Base-by-base conservation (phyloP, 306 rosid genomes). In the Rosa multiflora region DNA sequence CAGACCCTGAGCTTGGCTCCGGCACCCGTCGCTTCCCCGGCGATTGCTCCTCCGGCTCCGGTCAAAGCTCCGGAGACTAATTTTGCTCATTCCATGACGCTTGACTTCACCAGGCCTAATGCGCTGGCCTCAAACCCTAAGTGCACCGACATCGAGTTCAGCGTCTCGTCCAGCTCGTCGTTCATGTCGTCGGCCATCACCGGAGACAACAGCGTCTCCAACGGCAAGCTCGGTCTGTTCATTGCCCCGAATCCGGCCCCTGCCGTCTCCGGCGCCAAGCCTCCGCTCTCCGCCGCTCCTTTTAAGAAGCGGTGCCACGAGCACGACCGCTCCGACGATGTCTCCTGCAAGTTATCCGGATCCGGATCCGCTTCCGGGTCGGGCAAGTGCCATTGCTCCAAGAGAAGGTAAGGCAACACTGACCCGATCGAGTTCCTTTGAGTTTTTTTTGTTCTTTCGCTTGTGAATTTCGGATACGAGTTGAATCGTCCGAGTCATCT, bases 151-250 rank as follows among this genome's bases (percentile, higher is more conserved):
- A 83, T 93, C 7, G 94, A 91, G 61, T 90, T 90, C 84, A 93
- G 95, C 77, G 94, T 93, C 10, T 90, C 98, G 23, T 93, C 98
- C 9, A 91, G 90, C 81, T 90, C 97, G 3, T 91, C 98, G 44
- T 90, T 93, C 82, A 82, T 90, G 90, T 93, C 98, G 70, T 93
- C 98, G 52, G 97, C 95, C 37, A 87, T 93, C 69, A 93, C 97
- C 62, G 97, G 93, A 3, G 98, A 93, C 82, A 94, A 91, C 35
- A 93, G 97, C 82, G 97, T 93, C 21, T 87, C 97, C 7, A 91
- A 93, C 86, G 98, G 92, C 15, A 91, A 93, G 76, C 88, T 72
- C n/a, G 97, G 94, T 49, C 62, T 91, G 76, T 88, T 93, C 79
- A 20, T 90, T 23, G 8, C 87, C 0, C 80, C 88, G 14, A 35